phyloP scores from a whole-genome alignment of 768 basidiomycete species.

The Tulasnella sp. region DNA sequence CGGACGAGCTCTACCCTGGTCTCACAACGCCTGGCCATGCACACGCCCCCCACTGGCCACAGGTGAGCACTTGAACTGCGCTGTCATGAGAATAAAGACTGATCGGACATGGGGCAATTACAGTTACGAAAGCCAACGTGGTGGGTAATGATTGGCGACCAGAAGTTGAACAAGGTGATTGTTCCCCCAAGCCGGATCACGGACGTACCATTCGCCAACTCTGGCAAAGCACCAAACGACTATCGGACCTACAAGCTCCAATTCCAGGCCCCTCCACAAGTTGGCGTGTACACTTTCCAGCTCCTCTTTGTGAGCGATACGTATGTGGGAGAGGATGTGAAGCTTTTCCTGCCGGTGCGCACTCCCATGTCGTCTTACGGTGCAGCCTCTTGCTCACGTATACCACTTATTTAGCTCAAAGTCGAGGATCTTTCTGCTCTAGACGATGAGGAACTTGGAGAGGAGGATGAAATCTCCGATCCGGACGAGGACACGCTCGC shows the following conservation, averaged over 20 bases:
- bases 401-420: slow-evolving; percentile 46
- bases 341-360: slow-evolving; percentile 61
- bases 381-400: background rate
- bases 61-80: slow-evolving; percentile 37
- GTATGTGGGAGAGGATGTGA: slow-evolving; percentile 70
- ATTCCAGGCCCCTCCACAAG: slow-evolving; percentile 85
- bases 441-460: slow-evolving; percentile 44
- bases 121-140: slow-evolving; percentile 83
- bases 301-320: slow-evolving; percentile 80
- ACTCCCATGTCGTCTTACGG: background rate
- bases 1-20: slow-evolving; percentile 45
- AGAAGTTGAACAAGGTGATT: slow-evolving; percentile 72
- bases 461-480: slow-evolving; percentile 93
- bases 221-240: slow-evolving; percentile 39
- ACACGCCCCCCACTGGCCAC: slow-evolving; percentile 93
- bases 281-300: slow-evolving; percentile 83
- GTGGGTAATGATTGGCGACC: slow-evolving; percentile 86
- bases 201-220: slow-evolving; percentile 60
- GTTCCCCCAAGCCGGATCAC: slow-evolving; percentile 76
- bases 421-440: slow-evolving; percentile 63
- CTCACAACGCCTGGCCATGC: slow-evolving; percentile 45
- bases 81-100: background rate
- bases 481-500: slow-evolving; percentile 94
- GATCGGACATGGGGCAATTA: background rate
- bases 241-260: slow-evolving; percentile 82